A percentile compares a stretch with the other conserved stretches of the same genome.
Evolutionary conservation across 106 monocot species (phyloP).

Genomic region (Dendrobium catenatum): DNA sequence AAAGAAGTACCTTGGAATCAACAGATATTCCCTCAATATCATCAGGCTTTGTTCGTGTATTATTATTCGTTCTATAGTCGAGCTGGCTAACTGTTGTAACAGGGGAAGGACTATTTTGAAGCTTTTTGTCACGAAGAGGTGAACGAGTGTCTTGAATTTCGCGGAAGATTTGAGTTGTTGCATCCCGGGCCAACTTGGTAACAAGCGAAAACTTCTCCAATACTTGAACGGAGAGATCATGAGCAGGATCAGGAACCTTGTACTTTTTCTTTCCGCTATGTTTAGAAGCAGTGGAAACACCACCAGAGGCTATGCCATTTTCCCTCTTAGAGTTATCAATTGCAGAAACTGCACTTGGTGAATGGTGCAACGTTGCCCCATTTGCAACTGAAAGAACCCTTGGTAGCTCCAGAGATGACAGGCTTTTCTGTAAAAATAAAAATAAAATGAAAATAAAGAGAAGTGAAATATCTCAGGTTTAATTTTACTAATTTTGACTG

Average conservation of each 20-base stretch:
- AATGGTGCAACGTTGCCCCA: constrained; percentile 29
- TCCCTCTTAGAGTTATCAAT: constrained; percentile 32
- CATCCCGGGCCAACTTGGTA: constrained; percentile 95
- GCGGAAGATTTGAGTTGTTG: constrained; percentile 80
- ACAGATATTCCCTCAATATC: not conserved
- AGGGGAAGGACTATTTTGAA: constrained; percentile 16
- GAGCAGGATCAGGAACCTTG: constrained; percentile 71
- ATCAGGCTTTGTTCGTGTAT: not conserved
- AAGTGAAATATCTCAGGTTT: not conserved
- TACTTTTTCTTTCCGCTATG: constrained; percentile 49
- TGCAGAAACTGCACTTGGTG: constrained; percentile 30
- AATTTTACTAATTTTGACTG: not conserved
- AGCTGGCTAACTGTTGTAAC: constrained; percentile 14
- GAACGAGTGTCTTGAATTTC: constrained; percentile 53
- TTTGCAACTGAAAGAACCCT: constrained; percentile 61
- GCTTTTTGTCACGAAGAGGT: constrained; percentile 32
- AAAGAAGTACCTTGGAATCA: constrained; percentile 2
- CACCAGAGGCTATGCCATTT: constrained; percentile 22
- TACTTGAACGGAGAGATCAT: constrained; percentile 83
- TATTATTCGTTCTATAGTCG: not conserved
- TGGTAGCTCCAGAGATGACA: constrained; percentile 82
- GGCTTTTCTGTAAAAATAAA: constrained; percentile 57
- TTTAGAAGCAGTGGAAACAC: constrained; percentile 25
- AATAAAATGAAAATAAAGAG: not conserved
- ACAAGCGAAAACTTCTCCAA: constrained; percentile 96